Evolutionary conservation across 2,329 filamentous ascomycete genomes (phyloP).

Genomic region (Cercospora nicotianae): DNA sequence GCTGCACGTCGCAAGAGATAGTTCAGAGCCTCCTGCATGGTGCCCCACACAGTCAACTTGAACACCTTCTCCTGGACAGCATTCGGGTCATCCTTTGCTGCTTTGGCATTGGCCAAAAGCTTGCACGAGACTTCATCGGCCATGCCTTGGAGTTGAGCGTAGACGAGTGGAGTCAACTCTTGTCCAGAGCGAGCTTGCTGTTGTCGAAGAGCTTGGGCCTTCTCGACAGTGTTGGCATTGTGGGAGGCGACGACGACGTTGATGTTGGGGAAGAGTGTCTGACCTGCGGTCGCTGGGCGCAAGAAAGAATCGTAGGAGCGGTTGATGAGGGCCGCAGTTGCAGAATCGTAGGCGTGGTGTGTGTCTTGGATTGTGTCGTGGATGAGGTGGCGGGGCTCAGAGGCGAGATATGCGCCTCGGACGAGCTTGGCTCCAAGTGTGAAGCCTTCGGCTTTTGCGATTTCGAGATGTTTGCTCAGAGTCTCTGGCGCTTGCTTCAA

Average conservation of each 20-base stretch:
- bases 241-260: slow-evolving; percentile 77
- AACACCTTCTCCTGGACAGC: slow-evolving; percentile 49
- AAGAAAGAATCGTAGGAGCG: slow-evolving; percentile 61
- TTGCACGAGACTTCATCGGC: slow-evolving; percentile 80
- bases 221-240: slow-evolving; percentile 69
- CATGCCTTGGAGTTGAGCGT: slow-evolving; percentile 91
- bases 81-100: slow-evolving; percentile 37
- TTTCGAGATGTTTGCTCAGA: slow-evolving; percentile 45
- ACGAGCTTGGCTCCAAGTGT: slow-evolving; percentile 59
- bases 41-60: slow-evolving; percentile 60
- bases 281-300: slow-evolving; percentile 39
- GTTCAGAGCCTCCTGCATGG: slow-evolving; percentile 72
- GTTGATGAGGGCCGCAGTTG: slow-evolving; percentile 66
- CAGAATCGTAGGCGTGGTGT: slow-evolving; percentile 66
- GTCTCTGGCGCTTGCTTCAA: slow-evolving; percentile 43
- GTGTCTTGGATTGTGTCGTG: slow-evolving; percentile 57
- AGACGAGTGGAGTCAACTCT: slow-evolving; percentile 53
- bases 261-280: slow-evolving; percentile 44
- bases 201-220: slow-evolving; percentile 53
- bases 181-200: slow-evolving; percentile 45
- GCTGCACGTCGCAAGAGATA: slow-evolving; percentile 62
- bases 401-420: slow-evolving; percentile 56
- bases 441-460: slow-evolving; percentile 50
- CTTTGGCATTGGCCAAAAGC: slow-evolving; percentile 50
- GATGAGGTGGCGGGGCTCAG: slow-evolving; percentile 53